Conservation (phyloP, 2,329 filamentous ascomycete genomes). For the Huntiella moniliformis region DNA sequence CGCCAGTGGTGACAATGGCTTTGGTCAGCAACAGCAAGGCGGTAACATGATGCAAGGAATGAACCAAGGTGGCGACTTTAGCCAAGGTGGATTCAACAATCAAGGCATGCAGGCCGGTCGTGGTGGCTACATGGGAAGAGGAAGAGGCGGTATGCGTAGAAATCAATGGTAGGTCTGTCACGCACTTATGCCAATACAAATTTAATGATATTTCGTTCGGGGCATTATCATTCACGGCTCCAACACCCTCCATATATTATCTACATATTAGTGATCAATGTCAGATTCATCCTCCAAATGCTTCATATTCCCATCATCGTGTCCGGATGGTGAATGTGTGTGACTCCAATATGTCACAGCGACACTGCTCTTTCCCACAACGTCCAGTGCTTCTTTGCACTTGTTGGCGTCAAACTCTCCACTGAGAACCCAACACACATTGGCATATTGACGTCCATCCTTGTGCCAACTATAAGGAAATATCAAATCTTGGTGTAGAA, state of each 20-base stretch:
- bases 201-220: not conserved
- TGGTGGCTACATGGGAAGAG: slow-evolving; percentile 8
- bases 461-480: slow-evolving; percentile 16
- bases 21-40: slow-evolving; percentile 9
- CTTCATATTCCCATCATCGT: slow-evolving; percentile 6
- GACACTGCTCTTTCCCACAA: slow-evolving; percentile 14
- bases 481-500: slow-evolving; percentile 14
- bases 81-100: slow-evolving; percentile 4
- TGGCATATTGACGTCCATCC: slow-evolving; percentile 10
- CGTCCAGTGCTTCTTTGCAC: slow-evolving; percentile 14
- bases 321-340: slow-evolving; percentile 13
- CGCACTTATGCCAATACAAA: not conserved
- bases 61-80: slow-evolving; percentile 2
- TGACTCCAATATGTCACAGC: slow-evolving; percentile 17
- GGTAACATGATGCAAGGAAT: slow-evolving; percentile 4
- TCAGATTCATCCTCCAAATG: not conserved
- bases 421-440: slow-evolving; percentile 14
- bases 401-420: slow-evolving; percentile 12
- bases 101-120: slow-evolving; percentile 4
- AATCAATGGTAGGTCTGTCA: slow-evolving; percentile 6
- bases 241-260: too few relatives aligned
- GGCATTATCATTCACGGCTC: too few relatives aligned
- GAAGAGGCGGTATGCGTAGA: slow-evolving; percentile 10
- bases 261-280: too few relatives aligned
- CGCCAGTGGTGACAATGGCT: not conserved